These are phyloP conservation scores for Citeromyces nyonsensis DNA, from an alignment of 805 yeast genomes.

Conservation along the genomic window DNA sequence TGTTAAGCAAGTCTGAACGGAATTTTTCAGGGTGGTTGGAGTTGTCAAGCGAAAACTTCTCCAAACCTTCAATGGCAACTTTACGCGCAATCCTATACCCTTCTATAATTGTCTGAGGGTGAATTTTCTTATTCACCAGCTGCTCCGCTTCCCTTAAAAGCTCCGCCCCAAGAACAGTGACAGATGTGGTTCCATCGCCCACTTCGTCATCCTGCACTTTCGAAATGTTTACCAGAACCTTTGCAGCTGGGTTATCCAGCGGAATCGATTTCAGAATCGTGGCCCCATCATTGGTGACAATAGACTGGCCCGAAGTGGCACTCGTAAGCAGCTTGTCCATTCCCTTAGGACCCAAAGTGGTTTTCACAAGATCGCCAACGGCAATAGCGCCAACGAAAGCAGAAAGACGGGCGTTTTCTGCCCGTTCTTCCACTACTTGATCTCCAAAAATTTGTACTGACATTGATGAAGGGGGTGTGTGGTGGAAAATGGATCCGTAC, in stretches of 20 bases:
- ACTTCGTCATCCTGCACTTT: slow-evolving; percentile 97
- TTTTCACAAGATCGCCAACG: slow-evolving; percentile 91
- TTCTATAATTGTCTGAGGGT: slow-evolving; percentile 94
- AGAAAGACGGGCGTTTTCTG: slow-evolving; percentile 93
- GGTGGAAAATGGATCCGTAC: no score
- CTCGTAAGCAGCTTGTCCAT: slow-evolving; percentile 93
- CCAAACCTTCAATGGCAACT: slow-evolving; percentile 77
- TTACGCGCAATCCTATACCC: slow-evolving; percentile 83
- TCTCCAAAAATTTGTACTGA: slow-evolving; percentile 93
- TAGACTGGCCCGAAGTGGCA: slow-evolving; percentile 59
- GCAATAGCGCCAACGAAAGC: slow-evolving; percentile 98
- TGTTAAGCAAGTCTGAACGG: slow-evolving; percentile 65
- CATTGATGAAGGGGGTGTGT: slow-evolving; percentile 15
- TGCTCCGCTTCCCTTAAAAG: slow-evolving; percentile 88
- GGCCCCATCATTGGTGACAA: slow-evolving; percentile 97
- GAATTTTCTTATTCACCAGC: slow-evolving; percentile 82
- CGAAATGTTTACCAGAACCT: slow-evolving; percentile 84
- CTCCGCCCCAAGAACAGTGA: slow-evolving; percentile 83
- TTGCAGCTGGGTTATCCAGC: slow-evolving; percentile 94
- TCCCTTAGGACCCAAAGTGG: slow-evolving; percentile 95
- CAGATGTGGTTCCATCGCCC: slow-evolving; percentile 97
- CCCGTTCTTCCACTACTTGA: slow-evolving; percentile 94
- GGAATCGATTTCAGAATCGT: slow-evolving; percentile 90
- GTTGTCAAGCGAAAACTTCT: slow-evolving; percentile 62
- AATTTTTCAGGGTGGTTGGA: slow-evolving; percentile 40